Conservation (phyloP, 2,329 filamentous ascomycete species). For the Dothistroma septosporum region DNA sequence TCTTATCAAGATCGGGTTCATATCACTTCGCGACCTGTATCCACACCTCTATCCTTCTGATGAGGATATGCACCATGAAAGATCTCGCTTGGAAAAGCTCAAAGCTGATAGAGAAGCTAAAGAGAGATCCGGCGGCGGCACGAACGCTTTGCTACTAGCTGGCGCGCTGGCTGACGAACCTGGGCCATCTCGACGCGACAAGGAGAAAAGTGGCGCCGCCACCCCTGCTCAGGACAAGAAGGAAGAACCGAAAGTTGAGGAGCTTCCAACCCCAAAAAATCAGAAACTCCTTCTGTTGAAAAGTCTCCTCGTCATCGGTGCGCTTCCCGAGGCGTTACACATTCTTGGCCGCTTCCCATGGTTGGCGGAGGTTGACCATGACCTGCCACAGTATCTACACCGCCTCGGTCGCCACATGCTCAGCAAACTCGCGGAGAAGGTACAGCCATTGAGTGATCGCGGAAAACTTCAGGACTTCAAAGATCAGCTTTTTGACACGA, state of each 20-base stretch:
- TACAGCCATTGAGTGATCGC: slow-evolving; percentile 46
- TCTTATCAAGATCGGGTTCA: slow-evolving; percentile 94
- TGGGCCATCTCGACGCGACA: slow-evolving; percentile 46
- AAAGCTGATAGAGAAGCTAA: slow-evolving; percentile 72
- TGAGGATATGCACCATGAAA: slow-evolving; percentile 72
- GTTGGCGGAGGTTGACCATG: slow-evolving; percentile 79
- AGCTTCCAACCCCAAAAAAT: slow-evolving; percentile 70
- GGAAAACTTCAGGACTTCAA: slow-evolving; percentile 45
- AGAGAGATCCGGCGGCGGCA: slow-evolving; percentile 62
- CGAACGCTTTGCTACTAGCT: slow-evolving; percentile 83
- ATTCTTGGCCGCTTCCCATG: slow-evolving; percentile 90
- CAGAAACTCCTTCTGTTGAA: slow-evolving; percentile 84
- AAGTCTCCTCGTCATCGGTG: slow-evolving; percentile 83
- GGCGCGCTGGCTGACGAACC: slow-evolving; percentile 84
- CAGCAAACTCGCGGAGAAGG: slow-evolving; percentile 63
- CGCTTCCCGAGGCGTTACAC: slow-evolving; percentile 86
- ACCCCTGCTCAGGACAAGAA: slow-evolving; percentile 41
- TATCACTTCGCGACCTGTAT: slow-evolving; percentile 86
- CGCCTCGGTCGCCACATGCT: slow-evolving; percentile 80
- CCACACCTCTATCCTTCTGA: slow-evolving; percentile 86
- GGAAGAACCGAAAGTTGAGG: slow-evolving; percentile 45
- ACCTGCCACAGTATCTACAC: slow-evolving; percentile 75
- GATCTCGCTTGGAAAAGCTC: slow-evolving; percentile 66
- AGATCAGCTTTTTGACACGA: slow-evolving; percentile 58
- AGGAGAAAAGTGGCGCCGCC: slow-evolving; percentile 40